Conservation (phyloP, 1,284 basidiomycete species). For the Apiotrichum siamense region DNA sequence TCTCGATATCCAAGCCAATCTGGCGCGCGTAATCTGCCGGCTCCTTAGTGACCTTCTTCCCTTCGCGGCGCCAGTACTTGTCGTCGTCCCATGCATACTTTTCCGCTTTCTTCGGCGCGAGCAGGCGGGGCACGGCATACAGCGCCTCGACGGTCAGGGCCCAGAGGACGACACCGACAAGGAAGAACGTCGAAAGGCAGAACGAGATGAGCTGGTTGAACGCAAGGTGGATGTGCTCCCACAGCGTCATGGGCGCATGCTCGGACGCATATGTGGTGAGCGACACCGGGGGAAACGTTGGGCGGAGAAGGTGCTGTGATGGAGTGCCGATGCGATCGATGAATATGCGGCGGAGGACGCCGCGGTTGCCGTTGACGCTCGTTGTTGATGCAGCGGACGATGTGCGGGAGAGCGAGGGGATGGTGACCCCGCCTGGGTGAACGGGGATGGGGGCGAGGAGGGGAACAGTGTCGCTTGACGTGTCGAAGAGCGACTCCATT, state of each 20-base stretch:
- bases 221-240: slow-evolving; percentile 44
- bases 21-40: slow-evolving; percentile 55
- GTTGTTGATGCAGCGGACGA: slow-evolving; percentile 27
- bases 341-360: slow-evolving; percentile 42
- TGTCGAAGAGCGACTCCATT: slow-evolving; percentile 14
- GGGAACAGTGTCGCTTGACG: neutral
- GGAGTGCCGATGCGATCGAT: slow-evolving; percentile 44
- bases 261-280: slow-evolving; percentile 41
- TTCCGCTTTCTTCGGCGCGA: slow-evolving; percentile 19
- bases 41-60: slow-evolving; percentile 52
- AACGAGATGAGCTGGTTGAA: slow-evolving; percentile 51
- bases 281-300: slow-evolving; percentile 47
- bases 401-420: slow-evolving; percentile 22
- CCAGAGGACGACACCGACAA: slow-evolving; percentile 49
- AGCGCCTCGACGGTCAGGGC: slow-evolving; percentile 40
- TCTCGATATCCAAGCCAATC: slow-evolving; percentile 56
- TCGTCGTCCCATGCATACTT: slow-evolving; percentile 54
- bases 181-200: slow-evolving; percentile 52
- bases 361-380: slow-evolving; percentile 14
- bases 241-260: slow-evolving; percentile 27
- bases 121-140: slow-evolving; percentile 33
- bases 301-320: slow-evolving; percentile 43
- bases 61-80: slow-evolving; percentile 50
- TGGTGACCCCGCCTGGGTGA: slow-evolving; percentile 11
- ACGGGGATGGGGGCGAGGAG: neutral